Evolutionary conservation across 2,329 filamentous ascomycete genomes (phyloP).

Genomic region (Trichoderma koningiopsis): DNA sequence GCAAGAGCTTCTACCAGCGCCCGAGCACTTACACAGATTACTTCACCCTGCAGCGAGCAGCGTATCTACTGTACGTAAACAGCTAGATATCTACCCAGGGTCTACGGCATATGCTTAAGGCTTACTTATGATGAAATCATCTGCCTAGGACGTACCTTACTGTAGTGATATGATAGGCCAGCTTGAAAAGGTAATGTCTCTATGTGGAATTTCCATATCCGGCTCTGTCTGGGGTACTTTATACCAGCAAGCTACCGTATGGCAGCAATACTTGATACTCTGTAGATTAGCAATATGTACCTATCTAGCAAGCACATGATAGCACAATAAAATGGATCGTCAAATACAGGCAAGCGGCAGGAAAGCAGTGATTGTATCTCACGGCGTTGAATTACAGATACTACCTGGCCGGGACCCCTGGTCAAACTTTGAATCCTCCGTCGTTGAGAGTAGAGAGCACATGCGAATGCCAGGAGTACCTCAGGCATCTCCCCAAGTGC

Average conservation of each 20-base stretch:
- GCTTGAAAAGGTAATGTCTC: neutral
- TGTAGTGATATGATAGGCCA: neutral
- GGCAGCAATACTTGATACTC: neutral
- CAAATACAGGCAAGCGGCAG: neutral
- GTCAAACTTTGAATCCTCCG: conserved; percentile 16
- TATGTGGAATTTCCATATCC: neutral
- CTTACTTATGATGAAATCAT: neutral
- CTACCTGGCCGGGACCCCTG: conserved; percentile 10
- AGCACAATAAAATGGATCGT: neutral
- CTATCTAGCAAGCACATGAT: neutral
- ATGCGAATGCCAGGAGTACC: neutral
- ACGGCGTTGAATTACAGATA: neutral
- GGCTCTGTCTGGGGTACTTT: neutral
- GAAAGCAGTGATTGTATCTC: neutral
- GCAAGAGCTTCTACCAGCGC: neutral
- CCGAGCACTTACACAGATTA: neutral
- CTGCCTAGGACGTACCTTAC: neutral
- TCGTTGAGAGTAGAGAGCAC: neutral
- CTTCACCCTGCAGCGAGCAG: neutral
- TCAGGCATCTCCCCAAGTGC: neutral
- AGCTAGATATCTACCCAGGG: neutral
- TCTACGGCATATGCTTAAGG: neutral
- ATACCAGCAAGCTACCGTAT: neutral
- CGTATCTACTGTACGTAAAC: neutral
- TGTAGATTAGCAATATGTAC: neutral